Evolutionary conservation across 2,329 filamentous ascomycete species (phyloP).

Genomic region (Penicillium sp.): DNA sequence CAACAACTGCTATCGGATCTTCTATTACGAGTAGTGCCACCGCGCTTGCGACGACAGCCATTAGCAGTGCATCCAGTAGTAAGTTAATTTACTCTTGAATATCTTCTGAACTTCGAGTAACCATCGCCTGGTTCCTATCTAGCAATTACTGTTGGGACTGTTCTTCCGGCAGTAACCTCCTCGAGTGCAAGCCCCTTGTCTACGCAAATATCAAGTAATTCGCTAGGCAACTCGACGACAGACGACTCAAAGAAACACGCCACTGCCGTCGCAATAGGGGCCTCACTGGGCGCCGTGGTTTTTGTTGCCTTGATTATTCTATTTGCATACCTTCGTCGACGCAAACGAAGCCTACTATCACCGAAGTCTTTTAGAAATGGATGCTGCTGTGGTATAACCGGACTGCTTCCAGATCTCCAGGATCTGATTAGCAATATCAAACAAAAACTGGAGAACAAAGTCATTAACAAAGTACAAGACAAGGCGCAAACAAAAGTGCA

Average conservation of each 20-base stretch:
- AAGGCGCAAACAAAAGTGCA: not conserved
- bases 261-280: slow-evolving; percentile 9
- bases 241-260: not conserved
- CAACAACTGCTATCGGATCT: not conserved
- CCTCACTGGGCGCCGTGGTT: slow-evolving; percentile 7
- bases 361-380: not conserved
- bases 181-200: not conserved
- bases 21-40: not conserved
- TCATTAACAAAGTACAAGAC: not conserved
- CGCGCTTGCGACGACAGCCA: not conserved
- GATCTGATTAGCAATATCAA: not conserved
- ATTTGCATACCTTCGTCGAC: slow-evolving; percentile 9
- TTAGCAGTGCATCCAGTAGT: slow-evolving; percentile 3
- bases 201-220: slow-evolving; percentile 3
- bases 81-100: not conserved
- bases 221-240: not conserved
- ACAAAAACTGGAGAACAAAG: not conserved
- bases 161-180: not conserved
- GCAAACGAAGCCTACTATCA: not conserved
- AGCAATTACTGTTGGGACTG: slow-evolving; percentile 2
- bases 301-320: slow-evolving; percentile 7
- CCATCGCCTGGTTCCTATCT: not conserved
- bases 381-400: not conserved
- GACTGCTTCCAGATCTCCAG: not conserved
- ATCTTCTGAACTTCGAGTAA: not conserved